Base-by-base conservation (phyloP, 2,329 filamentous ascomycete species). In the Arthrobotrys sphaeroides region DNA sequence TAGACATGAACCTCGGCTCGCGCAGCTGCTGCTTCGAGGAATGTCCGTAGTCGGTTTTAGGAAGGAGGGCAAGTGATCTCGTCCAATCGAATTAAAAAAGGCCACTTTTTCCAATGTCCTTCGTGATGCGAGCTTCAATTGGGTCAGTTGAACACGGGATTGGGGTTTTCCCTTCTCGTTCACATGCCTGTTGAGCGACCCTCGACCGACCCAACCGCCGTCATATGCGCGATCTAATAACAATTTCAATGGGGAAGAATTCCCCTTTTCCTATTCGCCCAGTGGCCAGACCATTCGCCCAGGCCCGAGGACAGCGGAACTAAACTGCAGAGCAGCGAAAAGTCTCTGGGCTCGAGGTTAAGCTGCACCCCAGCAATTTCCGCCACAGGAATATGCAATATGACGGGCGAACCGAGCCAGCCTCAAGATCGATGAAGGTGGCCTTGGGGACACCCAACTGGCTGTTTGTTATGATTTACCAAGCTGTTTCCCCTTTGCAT, bases 371-470 rank as follows among this genome's bases (percentile, higher is more conserved):
- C 57, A 72, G 67, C 33, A 72, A 72, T 72, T 72, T 72, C 67
- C 67, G 67, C 67, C 67, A 72, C 67, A 72, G 49, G 6, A 67
- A 57, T 64, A 72, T 72, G 67, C 67, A 72, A 72, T 49, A 72
- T 72, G 67, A 72, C 67, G 59, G 67, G 67, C 55, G 67, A 72
- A 64, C 67, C 67, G 59, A 72, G 66, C 43, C 22, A 57, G 66
- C 55, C 49, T 67, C 62, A 60, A 57, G 51, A 69, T 57, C 65
- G 53, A 47, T 42, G 26, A 16, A n/a, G 20, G 26, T 64, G 24
- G 24, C 31, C 24, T 40, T 36, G 43, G 28, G 40, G 28, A 40
- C 33, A n/a, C n/a, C n/a, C n/a, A n/a, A n/a, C 43, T 18, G 47
- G 45, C 18, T 66, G 62, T 55, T 51, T 70, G 43, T 61, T 70